These are phyloP conservation scores for Cocos nucifera DNA, from an alignment of 176 grass and related monocot species.

Conservation along the genomic window DNA sequence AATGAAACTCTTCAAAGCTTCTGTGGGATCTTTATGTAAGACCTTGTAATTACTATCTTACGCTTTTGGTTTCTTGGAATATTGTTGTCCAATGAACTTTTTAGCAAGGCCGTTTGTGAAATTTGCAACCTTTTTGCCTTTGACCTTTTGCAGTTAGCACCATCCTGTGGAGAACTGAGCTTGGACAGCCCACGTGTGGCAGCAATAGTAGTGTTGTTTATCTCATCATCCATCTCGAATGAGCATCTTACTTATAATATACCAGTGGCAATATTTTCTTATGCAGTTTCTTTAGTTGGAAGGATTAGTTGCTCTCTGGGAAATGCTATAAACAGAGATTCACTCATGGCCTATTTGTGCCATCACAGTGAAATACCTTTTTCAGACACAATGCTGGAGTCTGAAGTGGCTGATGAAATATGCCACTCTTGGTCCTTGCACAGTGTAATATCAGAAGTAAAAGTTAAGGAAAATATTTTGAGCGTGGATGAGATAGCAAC, in stretches of 20 bases:
- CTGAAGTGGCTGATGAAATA: slow-evolving; percentile 8
- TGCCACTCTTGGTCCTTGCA: not conserved
- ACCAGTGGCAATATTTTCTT: slow-evolving; percentile 54
- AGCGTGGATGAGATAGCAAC: slow-evolving; percentile 1
- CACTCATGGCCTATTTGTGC: slow-evolving; percentile 50
- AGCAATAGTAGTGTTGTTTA: slow-evolving; percentile 57
- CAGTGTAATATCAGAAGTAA: slow-evolving; percentile 18
- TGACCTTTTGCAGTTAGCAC: slow-evolving; percentile 44
- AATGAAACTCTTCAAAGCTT: too few species aligned
- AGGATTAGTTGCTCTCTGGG: slow-evolving; percentile 51
- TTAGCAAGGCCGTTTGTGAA: too few species aligned
- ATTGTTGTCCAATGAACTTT: too few species aligned
- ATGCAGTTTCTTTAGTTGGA: slow-evolving; percentile 55
- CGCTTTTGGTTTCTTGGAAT: too few species aligned
- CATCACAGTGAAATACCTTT: slow-evolving; percentile 36
- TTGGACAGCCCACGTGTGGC: slow-evolving; percentile 59
- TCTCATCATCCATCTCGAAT: slow-evolving; percentile 48
- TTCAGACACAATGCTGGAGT: slow-evolving; percentile 18
- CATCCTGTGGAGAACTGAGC: slow-evolving; percentile 48
- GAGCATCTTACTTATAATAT: slow-evolving; percentile 39
- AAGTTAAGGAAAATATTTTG: slow-evolving; percentile 13
- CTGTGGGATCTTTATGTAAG: too few species aligned
- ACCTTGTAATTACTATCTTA: too few species aligned
- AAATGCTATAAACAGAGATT: slow-evolving; percentile 37
- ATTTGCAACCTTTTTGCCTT: not conserved